phyloP scores from a whole-genome alignment of 306 rosid species.

The Carpinus fangiana region DNA sequence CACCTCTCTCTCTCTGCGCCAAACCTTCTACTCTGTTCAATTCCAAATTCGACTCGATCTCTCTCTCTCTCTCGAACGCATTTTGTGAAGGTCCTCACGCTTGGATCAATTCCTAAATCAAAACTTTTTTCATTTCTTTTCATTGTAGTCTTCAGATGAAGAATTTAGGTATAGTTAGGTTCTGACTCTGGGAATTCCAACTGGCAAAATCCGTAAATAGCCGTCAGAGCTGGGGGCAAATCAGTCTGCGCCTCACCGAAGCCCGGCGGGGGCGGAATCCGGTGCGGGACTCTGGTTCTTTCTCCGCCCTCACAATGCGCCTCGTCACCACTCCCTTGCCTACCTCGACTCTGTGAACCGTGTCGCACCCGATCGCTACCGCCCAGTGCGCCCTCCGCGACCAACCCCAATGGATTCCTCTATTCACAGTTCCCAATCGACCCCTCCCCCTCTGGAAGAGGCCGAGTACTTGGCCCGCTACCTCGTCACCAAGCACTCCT shows the following conservation, averaged over 20 bases:
- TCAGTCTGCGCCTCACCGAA: conserved; percentile 85
- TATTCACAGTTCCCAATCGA: conserved; percentile 22
- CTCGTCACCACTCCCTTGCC: conserved; percentile 81
- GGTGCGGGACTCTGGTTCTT: conserved; percentile 79
- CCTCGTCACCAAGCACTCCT: conserved; percentile 84
- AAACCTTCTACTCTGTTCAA: neutral
- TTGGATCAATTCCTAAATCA: conserved; percentile 3
- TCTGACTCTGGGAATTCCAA: conserved; percentile 28
- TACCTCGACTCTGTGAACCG: conserved; percentile 79
- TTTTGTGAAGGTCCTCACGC: neutral
- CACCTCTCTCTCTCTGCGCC: neutral
- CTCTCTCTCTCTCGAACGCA: conserved; percentile 9
- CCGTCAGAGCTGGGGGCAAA: conserved; percentile 98
- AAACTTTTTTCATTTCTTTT: neutral
- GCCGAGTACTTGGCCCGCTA: conserved; percentile 90
- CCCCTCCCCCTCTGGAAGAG: conserved; percentile 62
- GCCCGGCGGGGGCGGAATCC: conserved; percentile 65
- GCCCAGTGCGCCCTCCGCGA: conserved; percentile 27
- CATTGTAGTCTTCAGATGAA: conserved; percentile 21
- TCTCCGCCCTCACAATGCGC: conserved; percentile 68
- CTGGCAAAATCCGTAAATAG: conserved; percentile 37
- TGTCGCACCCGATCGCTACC: conserved; percentile 56
- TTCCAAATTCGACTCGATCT: conserved; percentile 22
- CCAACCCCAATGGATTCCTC: conserved; percentile 45
- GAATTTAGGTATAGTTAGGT: conserved; percentile 38